Evolutionary conservation across 352 stramenopile genomes (phyloP).

Genomic region (Pythium pyrilobum): DNA sequence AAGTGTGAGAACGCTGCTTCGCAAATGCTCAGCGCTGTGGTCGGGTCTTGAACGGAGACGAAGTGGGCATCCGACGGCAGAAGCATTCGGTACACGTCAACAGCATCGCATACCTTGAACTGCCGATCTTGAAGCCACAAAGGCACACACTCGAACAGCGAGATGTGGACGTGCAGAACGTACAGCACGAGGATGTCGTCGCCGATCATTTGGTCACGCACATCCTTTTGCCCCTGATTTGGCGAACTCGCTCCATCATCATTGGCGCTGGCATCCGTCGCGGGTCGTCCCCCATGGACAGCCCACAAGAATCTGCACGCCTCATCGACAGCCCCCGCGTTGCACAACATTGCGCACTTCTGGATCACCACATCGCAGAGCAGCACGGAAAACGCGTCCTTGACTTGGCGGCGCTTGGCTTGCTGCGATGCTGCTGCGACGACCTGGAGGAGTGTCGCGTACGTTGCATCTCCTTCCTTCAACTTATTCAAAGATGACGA

Average conservation of each 20-base stretch:
- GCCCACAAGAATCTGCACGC: slow-evolving; percentile 5
- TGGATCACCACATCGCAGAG: slow-evolving; percentile 21
- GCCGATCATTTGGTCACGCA: slow-evolving; percentile 12
- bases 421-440: slow-evolving; percentile 7
- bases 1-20: slow-evolving; percentile 3
- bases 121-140: slow-evolving; percentile 6
- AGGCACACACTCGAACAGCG: slow-evolving; percentile 1
- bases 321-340: not conserved
- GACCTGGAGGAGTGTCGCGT: not conserved
- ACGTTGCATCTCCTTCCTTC: not conserved
- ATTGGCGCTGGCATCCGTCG: not conserved
- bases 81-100: slow-evolving; percentile 8
- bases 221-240: not conserved
- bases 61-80: not conserved
- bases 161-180: slow-evolving; percentile 8
- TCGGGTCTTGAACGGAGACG: not conserved
- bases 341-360: slow-evolving; percentile 6
- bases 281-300: not conserved
- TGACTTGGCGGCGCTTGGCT: not conserved
- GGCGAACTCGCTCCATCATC: not conserved
- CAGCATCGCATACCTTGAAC: not conserved
- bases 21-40: not conserved
- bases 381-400: slow-evolving; percentile 16
- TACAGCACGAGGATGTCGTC: slow-evolving; percentile 17
- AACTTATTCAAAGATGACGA: not conserved